Evolutionary conservation across 2,329 filamentous ascomycete species (phyloP).

Genomic region (Drechslerella coelobrocha): DNA sequence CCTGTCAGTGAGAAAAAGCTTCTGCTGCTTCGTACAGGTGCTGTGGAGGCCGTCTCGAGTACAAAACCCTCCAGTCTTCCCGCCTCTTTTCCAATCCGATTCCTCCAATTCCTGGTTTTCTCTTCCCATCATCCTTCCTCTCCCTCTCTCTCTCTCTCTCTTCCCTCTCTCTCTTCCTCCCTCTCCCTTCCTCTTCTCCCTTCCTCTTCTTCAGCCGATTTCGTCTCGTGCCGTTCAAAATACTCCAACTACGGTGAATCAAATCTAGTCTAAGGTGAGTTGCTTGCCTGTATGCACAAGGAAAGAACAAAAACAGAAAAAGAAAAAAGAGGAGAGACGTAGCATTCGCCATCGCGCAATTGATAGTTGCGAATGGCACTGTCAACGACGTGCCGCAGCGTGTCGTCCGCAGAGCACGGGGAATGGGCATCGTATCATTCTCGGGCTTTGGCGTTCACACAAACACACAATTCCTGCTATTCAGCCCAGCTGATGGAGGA

Average conservation of each 20-base stretch:
- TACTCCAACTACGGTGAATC: conserved; percentile 50
- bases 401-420: no score
- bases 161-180: conserved; percentile 15
- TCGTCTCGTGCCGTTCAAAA: conserved; percentile 30
- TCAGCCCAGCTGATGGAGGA: not conserved
- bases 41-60: conserved; percentile 34
- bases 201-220: not conserved
- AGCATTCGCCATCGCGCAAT: no score
- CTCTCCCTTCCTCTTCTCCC: not conserved
- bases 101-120: conserved; percentile 36
- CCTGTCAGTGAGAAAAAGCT: conserved; percentile 4
- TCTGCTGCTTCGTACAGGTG: not conserved
- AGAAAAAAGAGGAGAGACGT: no score
- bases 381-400: no score
- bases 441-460: conserved; percentile 1
- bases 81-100: conserved; percentile 38
- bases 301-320: not conserved
- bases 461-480: not conserved
- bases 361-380: no score
- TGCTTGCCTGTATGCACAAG: not conserved
- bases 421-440: no score
- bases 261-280: conserved; percentile 48
- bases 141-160: conserved; percentile 20
- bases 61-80: conserved; percentile 50
- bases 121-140: conserved; percentile 7